Conservation (phyloP, 129 eudicot species). For the Helianthus tuberosus region DNA sequence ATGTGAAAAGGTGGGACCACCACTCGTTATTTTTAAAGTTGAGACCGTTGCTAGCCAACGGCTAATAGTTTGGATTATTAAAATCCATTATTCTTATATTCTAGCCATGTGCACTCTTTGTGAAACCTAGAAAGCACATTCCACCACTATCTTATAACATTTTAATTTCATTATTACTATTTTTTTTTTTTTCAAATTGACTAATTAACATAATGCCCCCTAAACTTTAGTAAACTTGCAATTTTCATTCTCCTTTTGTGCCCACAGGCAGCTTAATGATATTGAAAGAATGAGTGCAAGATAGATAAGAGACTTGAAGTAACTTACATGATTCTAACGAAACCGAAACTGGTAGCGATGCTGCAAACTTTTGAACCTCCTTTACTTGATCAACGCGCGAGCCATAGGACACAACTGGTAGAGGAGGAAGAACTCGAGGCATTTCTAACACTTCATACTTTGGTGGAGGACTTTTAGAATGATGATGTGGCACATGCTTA, state of each 20-base stretch:
- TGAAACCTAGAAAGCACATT: conserved; percentile 26
- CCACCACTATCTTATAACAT: conserved; percentile 18
- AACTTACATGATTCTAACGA: conserved; percentile 61
- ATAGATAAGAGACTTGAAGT: conserved; percentile 4
- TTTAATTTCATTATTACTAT: not conserved
- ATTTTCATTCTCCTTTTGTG: too few species aligned
- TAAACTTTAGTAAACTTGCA: not conserved
- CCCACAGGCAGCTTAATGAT: not conserved
- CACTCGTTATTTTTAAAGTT: too few species aligned
- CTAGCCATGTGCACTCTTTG: conserved; percentile 27
- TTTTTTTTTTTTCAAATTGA: not conserved
- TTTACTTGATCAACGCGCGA: conserved; percentile 30
- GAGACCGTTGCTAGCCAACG: too few species aligned
- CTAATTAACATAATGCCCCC: not conserved
- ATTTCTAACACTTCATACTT: conserved; percentile 28
- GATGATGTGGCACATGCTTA: conserved; percentile 36
- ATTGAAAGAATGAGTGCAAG: not conserved
- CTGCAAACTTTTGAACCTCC: conserved; percentile 29
- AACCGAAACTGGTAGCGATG: conserved; percentile 37
- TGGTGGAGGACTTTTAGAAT: conserved; percentile 32
- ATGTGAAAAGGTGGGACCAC: too few species aligned
- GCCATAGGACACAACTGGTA: conserved; percentile 48
- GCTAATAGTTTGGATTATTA: too few species aligned
- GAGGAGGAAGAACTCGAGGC: conserved; percentile 53
- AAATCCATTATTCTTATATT: too few species aligned